Evolutionary conservation across 768 basidiomycete species (phyloP), one percentile per base, ranked within the genome.

Genomic region (Candolleomyces efflorescens): DNA sequence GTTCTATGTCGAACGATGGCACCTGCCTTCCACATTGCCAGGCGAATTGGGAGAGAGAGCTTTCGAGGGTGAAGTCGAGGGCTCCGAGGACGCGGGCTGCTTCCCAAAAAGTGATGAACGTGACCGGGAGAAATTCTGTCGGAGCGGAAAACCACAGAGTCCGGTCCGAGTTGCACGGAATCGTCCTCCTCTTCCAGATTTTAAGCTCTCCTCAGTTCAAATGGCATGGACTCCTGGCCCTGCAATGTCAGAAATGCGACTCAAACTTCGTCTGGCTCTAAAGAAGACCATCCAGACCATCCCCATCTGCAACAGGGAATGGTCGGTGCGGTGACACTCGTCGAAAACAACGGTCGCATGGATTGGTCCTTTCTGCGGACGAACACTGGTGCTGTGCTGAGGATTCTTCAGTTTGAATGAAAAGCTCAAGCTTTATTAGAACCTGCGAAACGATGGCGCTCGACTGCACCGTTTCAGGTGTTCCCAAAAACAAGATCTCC

Each of bases 151-250:
- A 41, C 15, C n/a, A n/a, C n/a, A n/a, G 32, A 32, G 32, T 32
- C n/a, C 13, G 22, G 24, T 23, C 38, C 38, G 23, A 18, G 24
- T 54, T 54, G 20, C 39, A 38, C 37, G 53, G 20, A 22, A 4
- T 24, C 24, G 13, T 3, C 49, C 23, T 56, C 18, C 27, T 22
- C 15, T 27, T 56, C 27, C 6, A 22, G 17, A n/a, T 37, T 24
- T 46, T 26, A 46, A 55, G 22, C 44, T 57, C 49, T 50, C 44
- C 38, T 51, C 36, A 15, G 20, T 47, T 72, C 74, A 71, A 77
- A 85, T 89, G 86, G 85, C 84, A 90, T 90, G 88, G 84, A 85
- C 70, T 77, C 75, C 70, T 90, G 88, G 87, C 87, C 87, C 39
- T 71, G 76, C 66, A 77, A 82, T 76, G 71, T 77, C 64, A 74